Evolutionary conservation across 179 eudicot species (phyloP).

Genomic region (Spergularia azorica): DNA sequence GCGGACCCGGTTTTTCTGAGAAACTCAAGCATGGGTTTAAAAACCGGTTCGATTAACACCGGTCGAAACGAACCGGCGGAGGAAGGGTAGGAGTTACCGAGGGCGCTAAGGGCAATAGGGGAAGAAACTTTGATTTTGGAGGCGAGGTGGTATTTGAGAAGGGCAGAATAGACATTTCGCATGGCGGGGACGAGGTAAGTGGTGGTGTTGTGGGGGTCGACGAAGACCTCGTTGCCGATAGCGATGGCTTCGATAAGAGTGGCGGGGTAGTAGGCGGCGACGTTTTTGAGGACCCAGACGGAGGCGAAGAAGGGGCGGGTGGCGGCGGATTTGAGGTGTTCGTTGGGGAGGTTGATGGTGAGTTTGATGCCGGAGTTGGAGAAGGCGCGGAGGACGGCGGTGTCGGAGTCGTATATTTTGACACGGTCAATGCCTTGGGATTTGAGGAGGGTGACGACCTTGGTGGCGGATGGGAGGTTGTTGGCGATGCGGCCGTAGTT

Average conservation of each 20-base stretch:
- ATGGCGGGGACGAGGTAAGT: slow-evolving; percentile 63
- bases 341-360: slow-evolving; percentile 77
- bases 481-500: slow-evolving; percentile 86
- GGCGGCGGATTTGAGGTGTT: slow-evolving; percentile 62
- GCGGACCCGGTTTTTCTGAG: slow-evolving; percentile 47
- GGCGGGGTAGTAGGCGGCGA: slow-evolving; percentile 53
- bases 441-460: slow-evolving; percentile 55
- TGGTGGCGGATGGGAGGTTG: slow-evolving; percentile 73
- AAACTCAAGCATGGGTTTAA: slow-evolving; percentile 69
- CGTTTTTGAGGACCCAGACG: slow-evolving; percentile 61
- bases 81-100: slow-evolving; percentile 71
- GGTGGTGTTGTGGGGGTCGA: slow-evolving; percentile 65
- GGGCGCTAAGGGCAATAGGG: slow-evolving; percentile 71
- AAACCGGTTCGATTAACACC: slow-evolving; percentile 55
- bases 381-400: slow-evolving; percentile 65
- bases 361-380: slow-evolving; percentile 54
- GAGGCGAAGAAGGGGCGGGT: slow-evolving; percentile 47
- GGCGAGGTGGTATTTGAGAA: slow-evolving; percentile 39
- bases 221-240: slow-evolving; percentile 82
- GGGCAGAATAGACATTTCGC: slow-evolving; percentile 59
- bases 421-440: slow-evolving; percentile 56
- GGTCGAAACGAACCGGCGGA: slow-evolving; percentile 66
- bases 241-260: slow-evolving; percentile 77
- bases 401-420: slow-evolving; percentile 78
- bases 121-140: slow-evolving; percentile 62